phyloP scores from a whole-genome alignment of 2,329 filamentous ascomycete genomes.

The Colletotrichum caudatum region DNA sequence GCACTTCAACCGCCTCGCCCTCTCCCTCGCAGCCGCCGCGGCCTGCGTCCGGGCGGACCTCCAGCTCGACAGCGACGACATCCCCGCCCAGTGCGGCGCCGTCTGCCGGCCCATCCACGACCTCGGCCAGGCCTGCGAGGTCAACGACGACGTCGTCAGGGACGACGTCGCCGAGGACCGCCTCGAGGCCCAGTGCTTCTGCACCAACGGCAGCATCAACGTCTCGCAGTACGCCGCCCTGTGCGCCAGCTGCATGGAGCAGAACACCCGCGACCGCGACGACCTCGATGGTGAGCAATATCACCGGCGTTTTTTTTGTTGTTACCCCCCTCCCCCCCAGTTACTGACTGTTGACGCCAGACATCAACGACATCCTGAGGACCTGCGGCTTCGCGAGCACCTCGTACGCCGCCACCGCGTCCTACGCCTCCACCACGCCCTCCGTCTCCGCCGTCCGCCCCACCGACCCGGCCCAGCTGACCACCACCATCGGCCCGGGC shows the following conservation, averaged over 20 bases:
- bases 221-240: slow-evolving; percentile 52
- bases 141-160: slow-evolving; percentile 44
- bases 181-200: slow-evolving; percentile 55
- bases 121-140: slow-evolving; percentile 41
- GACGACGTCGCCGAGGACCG: slow-evolving; percentile 51
- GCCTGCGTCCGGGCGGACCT: slow-evolving; percentile 39
- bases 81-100: slow-evolving; percentile 41
- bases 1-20: slow-evolving; percentile 39
- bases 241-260: slow-evolving; percentile 43
- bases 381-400: slow-evolving; percentile 43
- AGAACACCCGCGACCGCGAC: slow-evolving; percentile 41
- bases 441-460: slow-evolving; percentile 38
- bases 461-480: slow-evolving; percentile 41
- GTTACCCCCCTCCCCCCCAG: too few species aligned
- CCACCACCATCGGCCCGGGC: slow-evolving; percentile 40
- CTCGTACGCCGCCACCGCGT: slow-evolving; percentile 35
- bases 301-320: too few species aligned
- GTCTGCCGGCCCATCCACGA: slow-evolving; percentile 42
- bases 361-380: slow-evolving; percentile 43
- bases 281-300: slow-evolving; percentile 43
- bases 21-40: slow-evolving; percentile 36
- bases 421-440: slow-evolving; percentile 36
- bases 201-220: slow-evolving; percentile 56
- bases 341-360: slow-evolving; percentile 5
- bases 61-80: slow-evolving; percentile 42